phyloP scores from a whole-genome alignment of 768 basidiomycete species.

The Mycena indigotica region DNA sequence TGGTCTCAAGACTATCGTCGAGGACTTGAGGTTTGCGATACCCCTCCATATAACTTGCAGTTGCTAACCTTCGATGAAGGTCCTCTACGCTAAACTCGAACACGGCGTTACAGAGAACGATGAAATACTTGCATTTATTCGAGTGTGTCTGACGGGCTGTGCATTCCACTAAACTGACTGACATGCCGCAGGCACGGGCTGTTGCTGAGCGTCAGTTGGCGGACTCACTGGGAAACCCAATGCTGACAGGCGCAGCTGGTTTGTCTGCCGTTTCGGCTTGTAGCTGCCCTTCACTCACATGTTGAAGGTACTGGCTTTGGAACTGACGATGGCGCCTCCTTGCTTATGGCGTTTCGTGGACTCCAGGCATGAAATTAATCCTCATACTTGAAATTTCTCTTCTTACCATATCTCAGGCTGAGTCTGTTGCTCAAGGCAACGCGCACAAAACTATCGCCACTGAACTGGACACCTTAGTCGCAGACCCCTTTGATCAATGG shows the following conservation, averaged over 20 bases:
- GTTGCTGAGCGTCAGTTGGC: conserved; percentile 70
- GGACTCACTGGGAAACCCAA: conserved; percentile 53
- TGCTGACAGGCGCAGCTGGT: conserved; percentile 54
- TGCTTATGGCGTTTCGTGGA: conserved; percentile 78
- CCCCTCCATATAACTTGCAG: conserved; percentile 63
- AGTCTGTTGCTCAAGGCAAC: conserved; percentile 72
- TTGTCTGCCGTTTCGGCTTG: conserved; percentile 17
- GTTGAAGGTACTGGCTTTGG: conserved; percentile 62
- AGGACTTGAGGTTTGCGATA: conserved; percentile 78
- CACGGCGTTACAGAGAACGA: conserved; percentile 84
- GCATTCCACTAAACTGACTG: conserved; percentile 5
- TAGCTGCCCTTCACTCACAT: conserved; percentile 10
- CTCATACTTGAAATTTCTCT: background rate
- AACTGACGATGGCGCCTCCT: conserved; percentile 83
- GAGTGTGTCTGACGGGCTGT: conserved; percentile 60
- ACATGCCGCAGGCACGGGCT: conserved; percentile 64
- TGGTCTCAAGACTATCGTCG: conserved; percentile 90
- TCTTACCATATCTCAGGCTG: conserved; percentile 38
- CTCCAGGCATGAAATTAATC: conserved; percentile 47
- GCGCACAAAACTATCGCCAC: conserved; percentile 70
- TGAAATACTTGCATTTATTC: conserved; percentile 80
- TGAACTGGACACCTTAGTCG: conserved; percentile 75
- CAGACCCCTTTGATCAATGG: conserved; percentile 82
- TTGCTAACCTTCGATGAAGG: conserved; percentile 3
- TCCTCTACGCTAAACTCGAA: conserved; percentile 20